These are phyloP conservation scores for Pleurotus citrinopileatus DNA, from an alignment of 768 basidiomycete species.

Conservation along the genomic window DNA sequence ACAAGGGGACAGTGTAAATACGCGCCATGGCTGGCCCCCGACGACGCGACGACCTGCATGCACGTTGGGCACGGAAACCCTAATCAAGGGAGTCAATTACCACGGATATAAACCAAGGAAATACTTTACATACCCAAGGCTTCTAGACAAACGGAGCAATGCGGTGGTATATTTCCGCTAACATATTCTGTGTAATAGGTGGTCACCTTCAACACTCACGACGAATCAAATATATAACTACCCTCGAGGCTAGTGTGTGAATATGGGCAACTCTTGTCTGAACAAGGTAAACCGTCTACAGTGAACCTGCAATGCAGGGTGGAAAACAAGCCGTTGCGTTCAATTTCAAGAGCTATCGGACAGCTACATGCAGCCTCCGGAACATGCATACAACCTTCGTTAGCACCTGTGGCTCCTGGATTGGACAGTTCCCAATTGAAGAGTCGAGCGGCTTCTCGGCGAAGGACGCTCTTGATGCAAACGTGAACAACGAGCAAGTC, in stretches of 20 bases:
- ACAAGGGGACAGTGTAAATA: constrained; percentile 22
- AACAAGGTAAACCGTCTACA: constrained; percentile 19
- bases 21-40: constrained; percentile 11
- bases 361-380: constrained; percentile 21
- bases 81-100: constrained; percentile 4
- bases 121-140: constrained; percentile 17
- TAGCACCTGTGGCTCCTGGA: constrained; percentile 12
- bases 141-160: constrained; percentile 23
- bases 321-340: constrained; percentile 18
- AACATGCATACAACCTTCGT: constrained; percentile 8
- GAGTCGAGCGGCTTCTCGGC: constrained; percentile 17
- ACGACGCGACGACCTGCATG: constrained; percentile 10
- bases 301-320: constrained; percentile 23
- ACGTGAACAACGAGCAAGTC: background rate
- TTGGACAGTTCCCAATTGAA: constrained; percentile 14
- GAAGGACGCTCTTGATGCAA: constrained; percentile 15
- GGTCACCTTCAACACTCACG: background rate
- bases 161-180: constrained; percentile 14
- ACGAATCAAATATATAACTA: constrained; percentile 10
- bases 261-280: constrained; percentile 20
- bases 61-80: constrained; percentile 25
- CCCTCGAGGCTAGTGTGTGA: constrained; percentile 18
- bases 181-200: constrained; percentile 3
- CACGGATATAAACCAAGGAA: background rate
- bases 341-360: constrained; percentile 19